Evolutionary conservation across 2,329 filamentous ascomycete species (phyloP), one percentile per base, ranked within the genome.

Genomic region (Neurospora sp.): DNA sequence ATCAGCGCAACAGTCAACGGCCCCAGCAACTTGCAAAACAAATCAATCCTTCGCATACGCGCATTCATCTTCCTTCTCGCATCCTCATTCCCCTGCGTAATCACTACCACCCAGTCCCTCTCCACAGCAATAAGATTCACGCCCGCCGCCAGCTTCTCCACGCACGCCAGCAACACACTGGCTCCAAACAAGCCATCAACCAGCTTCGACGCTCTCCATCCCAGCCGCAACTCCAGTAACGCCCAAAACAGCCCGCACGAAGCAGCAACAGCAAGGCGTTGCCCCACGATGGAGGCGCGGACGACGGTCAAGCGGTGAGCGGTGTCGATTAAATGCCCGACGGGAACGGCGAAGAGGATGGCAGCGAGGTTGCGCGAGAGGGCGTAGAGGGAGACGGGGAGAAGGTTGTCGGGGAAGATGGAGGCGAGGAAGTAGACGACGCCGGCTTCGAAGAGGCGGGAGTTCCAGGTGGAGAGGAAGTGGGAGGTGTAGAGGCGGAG

Each of bases 101-200:
- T 80, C 8, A 87, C 80, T 0, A 87, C 82, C 4, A 87, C 84
- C 90, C 91, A 93, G 74, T 93, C 91, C 75, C 88, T 82, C 77
- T 93, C 91, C 0, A 93, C 84, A 0, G 91, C 83, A 0, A 93
- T 86, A 0, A 87, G 82, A 76, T 93, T 93, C 77, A 88, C 83
- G 6, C 89, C 83, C 1, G 88, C 84, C 15, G 82, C 84, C 9
- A 92, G 78, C 77, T 93, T 93, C 78, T 93, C 91, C 1, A 90
- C 75, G 70, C 90, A 91, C 0, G 89, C 89, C 66, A 92, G 79
- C 0, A 86, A 19, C 0, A 85, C 82, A 2, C 83, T 70, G 0
- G 78, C 39, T 0, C 75, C 76, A 46, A 85, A 78, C 15, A 82
- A 71, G 10, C 72, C 75, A 33, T 62, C 52, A 33, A 62, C 52